A percentile compares a stretch with the other conserved stretches of the same genome.
phyloP scores from a whole-genome alignment of 1,139 yeast genomes.

The Geotrichum restrictum region DNA sequence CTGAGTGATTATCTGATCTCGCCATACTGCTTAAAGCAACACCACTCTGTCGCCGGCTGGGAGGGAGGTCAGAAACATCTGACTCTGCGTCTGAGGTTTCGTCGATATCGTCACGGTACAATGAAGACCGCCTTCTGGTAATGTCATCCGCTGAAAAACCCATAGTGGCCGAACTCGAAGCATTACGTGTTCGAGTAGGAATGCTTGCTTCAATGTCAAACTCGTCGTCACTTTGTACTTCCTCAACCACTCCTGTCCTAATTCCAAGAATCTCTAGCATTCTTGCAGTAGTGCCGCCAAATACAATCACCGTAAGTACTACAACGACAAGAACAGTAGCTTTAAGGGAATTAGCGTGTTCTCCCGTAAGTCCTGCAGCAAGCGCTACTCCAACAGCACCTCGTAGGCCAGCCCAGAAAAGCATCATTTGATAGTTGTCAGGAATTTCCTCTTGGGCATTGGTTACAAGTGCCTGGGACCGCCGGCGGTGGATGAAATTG shows the following conservation, averaged over 20 bases:
- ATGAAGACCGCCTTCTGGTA: conserved; percentile 25
- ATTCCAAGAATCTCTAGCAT: conserved; percentile 94
- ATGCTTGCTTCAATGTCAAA: conserved; percentile 74
- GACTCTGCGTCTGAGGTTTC: conserved; percentile 28
- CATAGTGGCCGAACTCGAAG: not conserved
- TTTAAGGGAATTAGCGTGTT: conserved; percentile 76
- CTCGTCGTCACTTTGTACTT: conserved; percentile 82
- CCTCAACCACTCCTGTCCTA: conserved; percentile 84
- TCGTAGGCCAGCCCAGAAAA: conserved; percentile 96
- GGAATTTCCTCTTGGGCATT: conserved; percentile 83
- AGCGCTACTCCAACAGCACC: conserved; percentile 99
- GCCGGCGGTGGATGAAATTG: conserved; percentile 69
- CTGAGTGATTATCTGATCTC: conserved; percentile 18
- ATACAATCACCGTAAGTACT: conserved; percentile 87
- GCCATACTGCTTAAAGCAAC: conserved; percentile 6
- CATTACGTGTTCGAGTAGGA: not conserved
- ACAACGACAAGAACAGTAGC: conserved; percentile 97
- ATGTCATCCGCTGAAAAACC: conserved; percentile 7
- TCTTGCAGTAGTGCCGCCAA: conserved; percentile 97
- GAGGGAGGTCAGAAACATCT: conserved; percentile 34
- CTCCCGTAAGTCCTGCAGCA: conserved; percentile 96
- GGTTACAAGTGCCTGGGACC: conserved; percentile 37
- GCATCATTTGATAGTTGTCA: conserved; percentile 95
- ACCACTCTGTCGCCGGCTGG: conserved; percentile 18
- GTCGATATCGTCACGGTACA: conserved; percentile 28